A percentile compares a stretch with the other conserved stretches of the same genome.
Conservation (phyloP, 2,329 filamentous ascomycete species). For the Falciphora oryzae region DNA sequence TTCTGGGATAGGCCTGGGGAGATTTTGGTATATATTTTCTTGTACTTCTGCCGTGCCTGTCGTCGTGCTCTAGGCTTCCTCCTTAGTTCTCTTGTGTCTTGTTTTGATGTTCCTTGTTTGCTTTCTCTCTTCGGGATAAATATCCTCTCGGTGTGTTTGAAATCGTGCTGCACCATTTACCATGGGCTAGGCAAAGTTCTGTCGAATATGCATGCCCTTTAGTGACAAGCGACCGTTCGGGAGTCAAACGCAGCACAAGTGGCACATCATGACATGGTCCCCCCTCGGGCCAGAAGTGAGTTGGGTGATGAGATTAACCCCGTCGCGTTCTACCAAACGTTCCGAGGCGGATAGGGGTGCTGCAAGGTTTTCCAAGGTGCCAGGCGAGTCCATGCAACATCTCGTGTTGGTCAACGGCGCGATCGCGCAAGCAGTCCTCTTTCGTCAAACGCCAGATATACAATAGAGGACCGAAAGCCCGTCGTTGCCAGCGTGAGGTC, state of each 20-base stretch:
- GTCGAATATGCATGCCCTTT: not conserved
- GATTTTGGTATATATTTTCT: not conserved
- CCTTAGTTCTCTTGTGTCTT: not conserved
- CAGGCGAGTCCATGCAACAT: not conserved
- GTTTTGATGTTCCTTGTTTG: not conserved
- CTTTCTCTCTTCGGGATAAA: not conserved
- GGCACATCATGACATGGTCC: too few species aligned
- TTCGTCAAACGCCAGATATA: not conserved
- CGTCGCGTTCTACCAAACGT: not conserved
- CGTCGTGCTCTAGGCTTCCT: not conserved
- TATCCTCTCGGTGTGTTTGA: not conserved
- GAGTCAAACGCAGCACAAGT: too few species aligned
- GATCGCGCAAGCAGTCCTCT: not conserved
- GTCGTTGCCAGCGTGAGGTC: not conserved
- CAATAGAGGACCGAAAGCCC: not conserved
- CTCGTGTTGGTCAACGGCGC: not conserved
- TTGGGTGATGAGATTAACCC: too few species aligned
- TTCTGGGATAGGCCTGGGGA: not conserved
- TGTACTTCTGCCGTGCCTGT: not conserved
- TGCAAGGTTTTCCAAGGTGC: not conserved
- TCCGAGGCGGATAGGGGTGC: not conserved
- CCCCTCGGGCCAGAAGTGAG: too few species aligned
- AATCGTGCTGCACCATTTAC: too few species aligned
- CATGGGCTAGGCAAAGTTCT: not conserved
- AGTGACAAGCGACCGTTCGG: not conserved